Percentiles rank a stretch among this genome's conserved stretches.
These are phyloP conservation scores for Phialocephala sp. DNA, from an alignment of 2,329 filamentous ascomycete species.

Conservation along the genomic window DNA sequence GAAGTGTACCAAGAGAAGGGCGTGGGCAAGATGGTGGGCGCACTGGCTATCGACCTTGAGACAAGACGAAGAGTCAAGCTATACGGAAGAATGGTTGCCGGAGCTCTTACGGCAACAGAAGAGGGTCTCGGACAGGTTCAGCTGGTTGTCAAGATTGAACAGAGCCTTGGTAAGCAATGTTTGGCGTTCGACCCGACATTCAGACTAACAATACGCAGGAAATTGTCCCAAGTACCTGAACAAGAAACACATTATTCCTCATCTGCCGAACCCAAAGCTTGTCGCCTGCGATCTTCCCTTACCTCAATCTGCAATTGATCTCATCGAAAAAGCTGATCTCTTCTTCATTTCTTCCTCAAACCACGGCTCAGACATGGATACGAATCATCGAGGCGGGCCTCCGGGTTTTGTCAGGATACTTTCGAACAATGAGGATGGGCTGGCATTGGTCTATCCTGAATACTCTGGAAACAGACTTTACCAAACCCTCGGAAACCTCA, in stretches of 20 bases:
- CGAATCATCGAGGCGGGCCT: slow-evolving; percentile 79
- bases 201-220: slow-evolving; percentile 47
- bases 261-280: slow-evolving; percentile 58
- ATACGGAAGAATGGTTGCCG: slow-evolving; percentile 71
- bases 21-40: slow-evolving; percentile 61
- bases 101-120: slow-evolving; percentile 52
- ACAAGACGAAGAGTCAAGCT: slow-evolving; percentile 76
- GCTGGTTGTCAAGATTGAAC: slow-evolving; percentile 71
- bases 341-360: slow-evolving; percentile 78
- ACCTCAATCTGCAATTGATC: slow-evolving; percentile 42
- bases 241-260: slow-evolving; percentile 66
- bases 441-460: slow-evolving; percentile 74
- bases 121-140: slow-evolving; percentile 47
- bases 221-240: slow-evolving; percentile 92
- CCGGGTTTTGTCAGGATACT: slow-evolving; percentile 75
- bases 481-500: slow-evolving; percentile 81
- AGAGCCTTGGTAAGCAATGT: slow-evolving; percentile 61
- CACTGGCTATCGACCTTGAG: slow-evolving; percentile 67
- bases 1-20: slow-evolving; percentile 46
- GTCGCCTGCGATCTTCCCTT: slow-evolving; percentile 51
- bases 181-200: background rate
- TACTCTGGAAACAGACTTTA: slow-evolving; percentile 84
- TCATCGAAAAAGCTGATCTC: slow-evolving; percentile 71
- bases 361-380: slow-evolving; percentile 73
- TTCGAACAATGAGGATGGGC: slow-evolving; percentile 55